phyloP scores from a whole-genome alignment of 768 basidiomycete genomes.

The Xerocomus brunneocitrinus region DNA sequence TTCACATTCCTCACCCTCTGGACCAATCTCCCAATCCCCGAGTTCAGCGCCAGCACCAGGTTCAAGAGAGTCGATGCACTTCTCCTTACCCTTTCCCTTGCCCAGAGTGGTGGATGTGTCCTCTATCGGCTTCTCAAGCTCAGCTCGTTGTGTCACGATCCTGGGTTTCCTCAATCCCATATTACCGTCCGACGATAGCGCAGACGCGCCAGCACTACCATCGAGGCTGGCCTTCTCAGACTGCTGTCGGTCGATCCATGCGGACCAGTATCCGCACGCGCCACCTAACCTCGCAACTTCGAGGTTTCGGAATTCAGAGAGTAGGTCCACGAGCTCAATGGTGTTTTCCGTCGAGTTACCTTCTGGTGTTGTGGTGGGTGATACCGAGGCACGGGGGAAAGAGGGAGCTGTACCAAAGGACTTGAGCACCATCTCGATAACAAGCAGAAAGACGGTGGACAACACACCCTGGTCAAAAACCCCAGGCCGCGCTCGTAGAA shows the following conservation, averaged over 20 bases:
- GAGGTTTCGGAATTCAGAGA: conserved; percentile 28
- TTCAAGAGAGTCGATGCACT: not conserved
- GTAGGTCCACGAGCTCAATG: conserved; percentile 20
- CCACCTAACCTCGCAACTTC: conserved; percentile 40
- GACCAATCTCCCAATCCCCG: conserved; percentile 21
- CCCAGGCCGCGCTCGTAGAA: not conserved
- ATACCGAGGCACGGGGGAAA: not conserved
- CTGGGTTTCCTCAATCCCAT: conserved; percentile 5
- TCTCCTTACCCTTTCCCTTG: conserved; percentile 21
- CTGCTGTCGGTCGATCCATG: conserved; percentile 13
- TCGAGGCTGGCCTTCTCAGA: not conserved
- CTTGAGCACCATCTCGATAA: not conserved
- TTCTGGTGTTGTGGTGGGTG: not conserved
- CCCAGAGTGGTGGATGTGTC: not conserved
- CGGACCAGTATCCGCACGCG: conserved; percentile 39
- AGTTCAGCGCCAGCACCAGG: not conserved
- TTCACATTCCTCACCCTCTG: conserved; percentile 23
- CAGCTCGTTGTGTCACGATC: conserved; percentile 9
- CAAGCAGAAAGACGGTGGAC: not conserved
- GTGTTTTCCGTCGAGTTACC: not conserved
- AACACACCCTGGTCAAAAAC: conserved; percentile 4
- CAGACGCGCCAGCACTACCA: not conserved
- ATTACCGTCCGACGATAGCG: not conserved
- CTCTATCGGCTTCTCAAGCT: conserved; percentile 9
- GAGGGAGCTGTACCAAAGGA: not conserved